phyloP scores from a whole-genome alignment of 805 yeast genomes.

The Metschnikowia picachoensis region DNA sequence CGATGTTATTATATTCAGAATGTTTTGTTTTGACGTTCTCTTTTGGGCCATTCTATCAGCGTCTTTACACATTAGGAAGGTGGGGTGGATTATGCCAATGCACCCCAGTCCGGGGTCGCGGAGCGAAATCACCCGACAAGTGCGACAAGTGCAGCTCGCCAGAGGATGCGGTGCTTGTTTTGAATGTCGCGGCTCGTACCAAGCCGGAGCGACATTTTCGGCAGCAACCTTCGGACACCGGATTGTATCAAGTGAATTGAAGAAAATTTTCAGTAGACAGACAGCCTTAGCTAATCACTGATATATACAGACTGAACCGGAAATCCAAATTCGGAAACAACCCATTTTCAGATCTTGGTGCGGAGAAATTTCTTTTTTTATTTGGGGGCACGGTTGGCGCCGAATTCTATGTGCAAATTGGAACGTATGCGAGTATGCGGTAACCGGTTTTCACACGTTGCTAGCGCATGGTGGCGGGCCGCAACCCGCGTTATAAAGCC shows the following conservation, averaged over 20 bases:
- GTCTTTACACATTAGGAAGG: no score
- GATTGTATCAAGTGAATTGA: not conserved
- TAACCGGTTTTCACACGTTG: slow-evolving; percentile 10
- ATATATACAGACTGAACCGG: not conserved
- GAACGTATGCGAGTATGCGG: not conserved
- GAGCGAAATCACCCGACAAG: slow-evolving; percentile 15
- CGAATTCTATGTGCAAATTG: no score
- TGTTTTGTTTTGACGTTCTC: no score
- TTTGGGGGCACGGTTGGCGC: no score
- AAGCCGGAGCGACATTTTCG: not conserved
- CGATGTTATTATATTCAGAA: no score
- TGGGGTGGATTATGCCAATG: not conserved
- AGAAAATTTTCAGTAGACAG: not conserved
- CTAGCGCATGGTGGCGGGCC: not conserved
- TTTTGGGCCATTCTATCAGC: no score
- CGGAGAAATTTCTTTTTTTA: not conserved
- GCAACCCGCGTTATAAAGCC: slow-evolving; percentile 10
- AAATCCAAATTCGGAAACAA: no score
- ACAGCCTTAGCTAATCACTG: not conserved
- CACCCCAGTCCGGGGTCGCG: slow-evolving; percentile 12
- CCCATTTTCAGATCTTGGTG: not conserved
- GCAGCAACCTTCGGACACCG: not conserved
- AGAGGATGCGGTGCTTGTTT: not conserved
- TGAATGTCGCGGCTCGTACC: not conserved
- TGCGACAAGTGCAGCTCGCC: slow-evolving; percentile 6